Evolutionary conservation across 768 basidiomycete species (phyloP), one percentile per base, ranked within the genome.

Genomic region (Russula sp.): DNA sequence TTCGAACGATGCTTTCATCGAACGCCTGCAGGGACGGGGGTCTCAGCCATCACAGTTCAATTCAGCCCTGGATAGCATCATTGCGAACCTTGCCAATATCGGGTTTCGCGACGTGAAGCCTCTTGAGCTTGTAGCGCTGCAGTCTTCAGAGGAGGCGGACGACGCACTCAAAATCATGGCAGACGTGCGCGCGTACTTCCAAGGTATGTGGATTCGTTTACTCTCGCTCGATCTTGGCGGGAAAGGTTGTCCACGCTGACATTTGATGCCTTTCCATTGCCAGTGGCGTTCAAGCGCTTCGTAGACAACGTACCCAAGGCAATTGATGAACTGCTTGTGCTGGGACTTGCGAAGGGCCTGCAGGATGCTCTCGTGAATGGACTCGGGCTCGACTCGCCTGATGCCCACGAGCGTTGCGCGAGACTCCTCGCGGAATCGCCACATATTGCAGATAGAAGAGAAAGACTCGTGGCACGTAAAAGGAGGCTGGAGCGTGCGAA

Each of bases 181-280:
- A 0, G 80, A 84, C 59, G 85, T 88, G 1, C 77, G 86, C 5
- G 87, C 84, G 0, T 89, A 89, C 66, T 89, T 89, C 71, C 85
- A 89, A 78, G 88, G 89, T 87, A 68, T 8, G 68, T 66, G 35
- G 11, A 27, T 55, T 34, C 27, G 53, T 27, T 35, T 34, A 35
- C 32, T 66, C 52, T 61, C 62, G 47, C 59, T 39, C 18, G 40
- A 14, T 22, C 31, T 60, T 10, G 14, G 9, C 32, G 18, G 55
- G 50, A 47, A 40, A 62, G 27, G 34, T 20, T 45, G 32, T 31
- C n/a, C 10, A 34, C 10, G 20, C 55, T 56, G 58, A 57, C 27
- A 16, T 14, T 18, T n/a, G 13, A 20, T 49, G 18, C 42, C 7
- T 44, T 47, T 65, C 27, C 34, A 9, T 51, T 47, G 18, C 6